Percentiles rank a stretch among this genome's conserved stretches.
phyloP scores from a whole-genome alignment of 2,329 filamentous ascomycete species.

The Macrophomina phaseolina region DNA sequence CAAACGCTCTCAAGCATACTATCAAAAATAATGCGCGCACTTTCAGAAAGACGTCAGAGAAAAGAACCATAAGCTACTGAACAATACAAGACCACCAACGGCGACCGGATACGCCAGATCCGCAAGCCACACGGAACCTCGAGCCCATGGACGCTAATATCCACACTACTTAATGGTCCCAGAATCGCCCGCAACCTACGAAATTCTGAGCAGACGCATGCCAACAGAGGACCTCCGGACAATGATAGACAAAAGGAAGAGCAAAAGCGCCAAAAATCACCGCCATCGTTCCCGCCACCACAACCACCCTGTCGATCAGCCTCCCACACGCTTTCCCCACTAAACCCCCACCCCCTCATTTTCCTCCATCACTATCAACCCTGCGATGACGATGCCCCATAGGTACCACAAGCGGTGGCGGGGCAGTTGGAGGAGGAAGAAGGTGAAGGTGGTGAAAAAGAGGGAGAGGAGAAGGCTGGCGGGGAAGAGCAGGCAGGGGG shows the following conservation, averaged over 20 bases:
- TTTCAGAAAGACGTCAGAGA: no score
- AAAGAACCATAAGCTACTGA: neutral
- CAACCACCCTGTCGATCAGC: neutral
- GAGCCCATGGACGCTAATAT: no score
- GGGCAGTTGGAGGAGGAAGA: neutral
- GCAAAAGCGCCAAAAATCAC: neutral
- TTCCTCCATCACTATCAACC: neutral
- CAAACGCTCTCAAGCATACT: conserved; percentile 1
- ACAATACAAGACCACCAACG: neutral
- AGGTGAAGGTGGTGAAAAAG: neutral
- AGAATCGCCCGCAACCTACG: neutral
- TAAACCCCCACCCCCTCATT: neutral
- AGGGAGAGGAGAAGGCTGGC: neutral
- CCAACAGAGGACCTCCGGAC: neutral
- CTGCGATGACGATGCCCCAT: conserved; percentile 1
- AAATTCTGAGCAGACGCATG: no score
- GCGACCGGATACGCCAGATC: neutral
- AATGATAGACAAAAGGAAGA: neutral
- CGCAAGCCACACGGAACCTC: neutral
- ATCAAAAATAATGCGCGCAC: neutral
- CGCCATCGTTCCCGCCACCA: neutral
- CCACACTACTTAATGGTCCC: neutral
- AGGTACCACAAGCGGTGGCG: neutral
- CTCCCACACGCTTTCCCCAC: neutral
- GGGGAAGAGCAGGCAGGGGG: neutral